Base-by-base conservation (phyloP, 371 early-diverging fungal species). In the Apophysomyces sp. region DNA sequence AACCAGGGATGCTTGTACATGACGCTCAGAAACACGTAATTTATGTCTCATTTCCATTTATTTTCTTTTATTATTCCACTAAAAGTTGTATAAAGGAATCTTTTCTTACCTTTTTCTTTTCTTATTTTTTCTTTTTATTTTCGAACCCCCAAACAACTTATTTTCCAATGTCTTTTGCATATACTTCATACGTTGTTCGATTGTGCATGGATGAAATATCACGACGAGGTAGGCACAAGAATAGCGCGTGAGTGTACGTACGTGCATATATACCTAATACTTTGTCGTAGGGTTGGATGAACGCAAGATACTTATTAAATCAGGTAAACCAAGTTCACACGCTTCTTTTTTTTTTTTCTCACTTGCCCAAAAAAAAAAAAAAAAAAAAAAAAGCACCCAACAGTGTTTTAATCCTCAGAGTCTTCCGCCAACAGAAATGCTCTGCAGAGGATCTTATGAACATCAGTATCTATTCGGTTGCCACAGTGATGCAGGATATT, bases 401-500 rank as follows among this genome's bases (percentile, higher is more conserved):
- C 40, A 57, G 62, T 31, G 39, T 57, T 12, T 29, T 62, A 4
- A 27, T 57, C 26, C 34, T 32, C 32, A 62, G 57, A 51, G 40
- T 62, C 15, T 31, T 62, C 40, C 57, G 56, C 24, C 51, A 62
- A 49, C 24, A 57, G 57, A 32, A 40, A 12, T 49, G 57, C 44
- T 24, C n/a, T 15, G 31, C 18, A 57, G 32, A 62, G 27, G 62
- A 62, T 32, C 27, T 62, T 28, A 39, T 26, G 12, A 37, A 55
- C 32, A 57, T 56, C 30, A 57, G 57, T 44, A 62, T 62, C 32
- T 51, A 62, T 56, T 56, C 57, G 34, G 62, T 62, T 8, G 62
- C 57, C 30, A 62, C 62, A 24, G 56, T 62, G 52, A 62, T 62
- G 62, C 57, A 51, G 15, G 62, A 62, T 56, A 49, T 34, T 21